Evolutionary conservation across 495 filamentous ascomycete species (phyloP).

Genomic region (Cryomyces minteri): DNA sequence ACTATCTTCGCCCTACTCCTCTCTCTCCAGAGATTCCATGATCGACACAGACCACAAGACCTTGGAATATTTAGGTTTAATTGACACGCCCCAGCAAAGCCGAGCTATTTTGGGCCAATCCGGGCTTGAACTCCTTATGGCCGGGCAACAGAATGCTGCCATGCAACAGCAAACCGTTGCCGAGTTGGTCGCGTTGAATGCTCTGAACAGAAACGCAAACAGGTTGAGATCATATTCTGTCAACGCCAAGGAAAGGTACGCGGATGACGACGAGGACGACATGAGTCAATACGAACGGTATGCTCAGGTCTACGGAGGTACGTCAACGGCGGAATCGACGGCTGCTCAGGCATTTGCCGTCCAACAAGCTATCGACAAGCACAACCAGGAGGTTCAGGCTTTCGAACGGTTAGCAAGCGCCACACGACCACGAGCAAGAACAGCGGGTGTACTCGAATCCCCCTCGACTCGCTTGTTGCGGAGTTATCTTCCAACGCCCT

Average conservation of each 20-base stretch:
- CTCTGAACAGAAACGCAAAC: constrained; percentile 60
- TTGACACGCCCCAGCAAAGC: constrained; percentile 76
- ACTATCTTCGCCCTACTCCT: constrained; percentile 73
- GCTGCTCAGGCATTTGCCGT: constrained; percentile 61
- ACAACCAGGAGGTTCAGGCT: constrained; percentile 85
- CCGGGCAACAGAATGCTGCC: constrained; percentile 24
- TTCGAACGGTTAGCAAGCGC: constrained; percentile 68
- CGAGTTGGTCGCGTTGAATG: constrained; percentile 35
- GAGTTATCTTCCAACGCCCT: constrained; percentile 62
- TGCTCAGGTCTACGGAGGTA: constrained; percentile 42
- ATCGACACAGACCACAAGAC: constrained; percentile 83
- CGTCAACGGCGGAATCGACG: constrained; percentile 48
- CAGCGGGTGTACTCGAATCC: constrained; percentile 77
- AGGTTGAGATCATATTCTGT: constrained; percentile 94
- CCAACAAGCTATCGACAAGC: constrained; percentile 78
- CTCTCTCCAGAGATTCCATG: constrained; percentile 76
- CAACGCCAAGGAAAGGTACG: constrained; percentile 96
- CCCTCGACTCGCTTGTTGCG: constrained; percentile 55
- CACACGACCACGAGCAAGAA: constrained; percentile 71
- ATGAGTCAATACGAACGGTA: constrained; percentile 32
- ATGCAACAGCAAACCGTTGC: constrained; percentile 52
- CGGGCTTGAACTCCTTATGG: constrained; percentile 34
- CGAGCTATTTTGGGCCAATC: constrained; percentile 45
- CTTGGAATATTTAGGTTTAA: constrained; percentile 86
- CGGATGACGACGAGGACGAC: constrained; percentile 78